Evolutionary conservation across 2,329 filamentous ascomycete genomes (phyloP).

Genomic region (Acrocalymma vagum): DNA sequence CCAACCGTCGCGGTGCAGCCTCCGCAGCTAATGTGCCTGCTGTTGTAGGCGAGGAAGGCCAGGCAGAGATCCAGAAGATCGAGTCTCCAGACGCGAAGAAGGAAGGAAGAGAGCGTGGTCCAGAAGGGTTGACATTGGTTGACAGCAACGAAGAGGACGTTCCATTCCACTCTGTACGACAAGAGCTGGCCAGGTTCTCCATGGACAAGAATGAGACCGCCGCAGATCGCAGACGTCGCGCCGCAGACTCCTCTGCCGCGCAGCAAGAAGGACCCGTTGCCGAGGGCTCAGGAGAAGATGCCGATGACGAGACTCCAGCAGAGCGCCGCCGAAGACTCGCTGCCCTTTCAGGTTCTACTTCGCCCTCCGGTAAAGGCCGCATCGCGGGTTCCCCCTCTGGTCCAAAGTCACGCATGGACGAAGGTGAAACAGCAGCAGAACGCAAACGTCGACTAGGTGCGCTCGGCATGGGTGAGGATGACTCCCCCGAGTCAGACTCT

Average conservation of each 20-base stretch:
- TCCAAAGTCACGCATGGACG: constrained; percentile 44
- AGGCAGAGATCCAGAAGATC: constrained; percentile 42
- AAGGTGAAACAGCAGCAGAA: constrained; percentile 77
- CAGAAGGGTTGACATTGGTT: constrained; percentile 53
- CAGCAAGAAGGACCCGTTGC: constrained; percentile 3
- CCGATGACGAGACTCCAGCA: constrained; percentile 38
- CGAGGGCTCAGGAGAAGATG: constrained; percentile 13
- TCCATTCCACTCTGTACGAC: constrained; percentile 56
- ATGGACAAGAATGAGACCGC: constrained; percentile 42
- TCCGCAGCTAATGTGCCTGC: constrained; percentile 38
- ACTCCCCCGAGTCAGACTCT: constrained; percentile 37
- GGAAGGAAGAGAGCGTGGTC: constrained; percentile 37
- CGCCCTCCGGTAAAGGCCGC: constrained; percentile 19
- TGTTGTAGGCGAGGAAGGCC: constrained; percentile 41
- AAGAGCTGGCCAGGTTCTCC: constrained; percentile 40
- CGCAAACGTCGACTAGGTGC: constrained; percentile 77
- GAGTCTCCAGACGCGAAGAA: constrained; percentile 33
- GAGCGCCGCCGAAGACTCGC: constrained; percentile 25
- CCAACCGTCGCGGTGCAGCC: constrained; percentile 34
- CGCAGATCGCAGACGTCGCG: constrained; percentile 54
- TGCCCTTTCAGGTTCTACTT: constrained; percentile 20
- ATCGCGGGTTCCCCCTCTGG: constrained; percentile 14
- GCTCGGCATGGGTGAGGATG: constrained; percentile 62
- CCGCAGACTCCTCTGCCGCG: constrained; percentile 29
- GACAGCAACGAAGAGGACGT: constrained; percentile 56